Evolutionary conservation across 805 yeast genomes (phyloP), one percentile per base, ranked within the genome.

Genomic region (Kazachstania bromeliacearum): DNA sequence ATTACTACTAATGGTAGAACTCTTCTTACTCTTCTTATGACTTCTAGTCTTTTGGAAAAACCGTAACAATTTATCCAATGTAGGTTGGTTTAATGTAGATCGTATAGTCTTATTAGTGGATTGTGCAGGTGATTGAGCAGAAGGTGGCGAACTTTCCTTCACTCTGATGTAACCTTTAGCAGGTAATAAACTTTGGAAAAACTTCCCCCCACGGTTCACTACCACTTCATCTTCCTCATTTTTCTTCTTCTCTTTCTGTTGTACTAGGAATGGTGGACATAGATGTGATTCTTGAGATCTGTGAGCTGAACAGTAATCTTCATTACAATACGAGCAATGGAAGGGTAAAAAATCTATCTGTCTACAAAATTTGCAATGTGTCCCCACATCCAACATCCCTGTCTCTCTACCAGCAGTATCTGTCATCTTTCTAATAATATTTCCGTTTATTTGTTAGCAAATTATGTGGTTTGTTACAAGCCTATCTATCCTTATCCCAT

Each of bases 301-400:
- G 38, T 57, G 62, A 7, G 35, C 33, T 4, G 51, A 33, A 41
- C 62, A 57, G 31, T 55, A 56, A 39, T 54, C 56, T 8, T 47
- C 43, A 24, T 50, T 35, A 37, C 62, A 57, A 20, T 25, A 40
- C 5, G 42, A 34, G 37, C 62, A 57, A 36, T 54, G 57, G 42
- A 57, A 57, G 5, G 62, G 62, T 21, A 57, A 38, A 34, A 57
- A 57, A 36, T 57, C 62, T 7, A 55, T 19, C 36, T 57, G 54
- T 28, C 54, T 39, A 34, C 62, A 57, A 35, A 43, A 55, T 14
- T 39, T 37, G 38, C 62, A 57, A 34, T 57, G 62, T 20, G 53
- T 53, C 2, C 62, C 62, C n/a, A 55, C 62, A 42, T 57, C 62
- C 12, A 57, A 41, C 60, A 57, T 57, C 6, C 60, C 60, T 3